These are phyloP conservation scores for Talaromyces stipitatus DNA, from an alignment of 495 filamentous ascomycete species.

Conservation along the genomic window DNA sequence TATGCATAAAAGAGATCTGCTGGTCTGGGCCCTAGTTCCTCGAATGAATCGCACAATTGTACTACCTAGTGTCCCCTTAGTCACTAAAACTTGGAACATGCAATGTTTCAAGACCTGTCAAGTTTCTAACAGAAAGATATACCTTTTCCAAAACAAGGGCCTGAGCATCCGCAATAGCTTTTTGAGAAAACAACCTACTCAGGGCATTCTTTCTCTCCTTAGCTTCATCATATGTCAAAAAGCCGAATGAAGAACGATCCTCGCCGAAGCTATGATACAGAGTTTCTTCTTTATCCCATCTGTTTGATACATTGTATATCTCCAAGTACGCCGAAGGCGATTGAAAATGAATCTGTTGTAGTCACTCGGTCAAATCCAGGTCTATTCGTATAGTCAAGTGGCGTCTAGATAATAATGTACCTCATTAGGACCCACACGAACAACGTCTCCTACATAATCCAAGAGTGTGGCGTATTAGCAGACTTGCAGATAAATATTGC, in stretches of 20 bases:
- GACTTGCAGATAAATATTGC: not conserved
- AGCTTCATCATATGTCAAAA: constrained; percentile 20
- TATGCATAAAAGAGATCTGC: constrained; percentile 25
- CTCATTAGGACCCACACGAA: constrained; percentile 21
- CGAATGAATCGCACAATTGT: constrained; percentile 4
- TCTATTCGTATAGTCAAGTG: not conserved
- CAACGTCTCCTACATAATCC: constrained; percentile 7
- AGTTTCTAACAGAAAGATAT: not conserved
- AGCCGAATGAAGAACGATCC: constrained; percentile 27
- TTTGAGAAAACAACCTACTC: constrained; percentile 26
- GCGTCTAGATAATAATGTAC: constrained; percentile 7
- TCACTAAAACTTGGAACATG: not conserved
- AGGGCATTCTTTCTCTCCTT: constrained; percentile 30
- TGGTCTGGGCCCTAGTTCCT: constrained; percentile 4
- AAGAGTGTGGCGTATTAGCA: not conserved
- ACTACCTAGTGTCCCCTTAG: not conserved
- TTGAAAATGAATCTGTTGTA: constrained; percentile 32
- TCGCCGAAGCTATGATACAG: constrained; percentile 26
- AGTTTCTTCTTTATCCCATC: constrained; percentile 27
- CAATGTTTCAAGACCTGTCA: not conserved
- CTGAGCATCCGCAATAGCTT: constrained; percentile 21
- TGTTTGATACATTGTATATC: constrained; percentile 25
- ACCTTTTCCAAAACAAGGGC: constrained; percentile 26
- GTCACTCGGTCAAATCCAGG: not conserved
- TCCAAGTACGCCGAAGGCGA: constrained; percentile 28